Base-by-base conservation (phyloP, 176 grass and related monocot genomes). In the Rhynchospora pubera region DNA sequence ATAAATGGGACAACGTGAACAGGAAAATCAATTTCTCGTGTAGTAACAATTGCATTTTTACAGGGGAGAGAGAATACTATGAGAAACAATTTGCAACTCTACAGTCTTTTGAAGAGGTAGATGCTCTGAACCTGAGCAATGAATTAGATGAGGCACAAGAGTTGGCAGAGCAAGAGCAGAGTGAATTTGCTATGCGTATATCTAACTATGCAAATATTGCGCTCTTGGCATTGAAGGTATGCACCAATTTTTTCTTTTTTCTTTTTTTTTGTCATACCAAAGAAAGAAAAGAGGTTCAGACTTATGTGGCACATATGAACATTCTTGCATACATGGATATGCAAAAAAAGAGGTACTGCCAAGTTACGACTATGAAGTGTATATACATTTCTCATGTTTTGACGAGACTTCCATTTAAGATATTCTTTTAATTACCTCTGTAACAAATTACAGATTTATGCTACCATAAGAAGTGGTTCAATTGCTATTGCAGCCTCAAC, bases 401-500 rank as follows among this genome's bases (percentile, higher is more conserved):
- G 24, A 42, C 43, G 65, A 67, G 64, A 67, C 13, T 67, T 67
- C 3, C 28, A 65, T 65, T 23, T 6, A 11, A 32, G 62, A 32
- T 9, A 65, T 65, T 32, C 62, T 12, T 32, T 14, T 11, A 30
- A 14, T 14, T 22, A 65, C 26, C 3, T 65, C 23, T 65, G 6
- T n/a, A 8, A 50, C 5, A 2, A 73, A 47, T 24, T 62, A 77
- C 79, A 97, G 92, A 86, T 97, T 65, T 97, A 97, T 44, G 94
- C 94, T 63, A 94, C 94, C 30, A 78, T 94, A 78, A 87, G 81
- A 92, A 97, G 92, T 91, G 94, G 94, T 48, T 94, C 94, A 59
- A 97, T 97, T 65, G 94, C 94, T 69, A 97, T 97, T 83, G 92
- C 92, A 77, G 94, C 94, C 48, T 97, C 94, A 8, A 97, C 94